Percentiles rank a stretch among this genome's conserved stretches.
Conservation (phyloP, 2,329 filamentous ascomycete species). For the Microdochium nivale region DNA sequence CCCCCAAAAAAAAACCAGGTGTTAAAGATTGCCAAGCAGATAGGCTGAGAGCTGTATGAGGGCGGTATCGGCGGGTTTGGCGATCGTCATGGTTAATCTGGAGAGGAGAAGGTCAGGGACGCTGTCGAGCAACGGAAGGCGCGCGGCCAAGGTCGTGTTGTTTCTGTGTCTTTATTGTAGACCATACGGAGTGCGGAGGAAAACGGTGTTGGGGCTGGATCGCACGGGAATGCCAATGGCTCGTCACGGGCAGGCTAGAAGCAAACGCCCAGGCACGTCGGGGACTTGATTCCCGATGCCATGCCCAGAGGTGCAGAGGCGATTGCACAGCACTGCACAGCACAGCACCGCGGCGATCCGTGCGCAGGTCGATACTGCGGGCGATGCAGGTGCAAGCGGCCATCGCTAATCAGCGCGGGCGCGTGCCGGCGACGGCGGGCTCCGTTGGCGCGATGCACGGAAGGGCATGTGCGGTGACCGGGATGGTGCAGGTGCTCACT, state of each 20-base stretch:
- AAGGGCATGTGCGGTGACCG: neutral
- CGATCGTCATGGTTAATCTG: neutral
- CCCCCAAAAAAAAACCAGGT: neutral
- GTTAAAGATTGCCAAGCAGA: neutral
- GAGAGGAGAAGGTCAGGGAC: neutral
- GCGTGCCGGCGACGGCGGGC: neutral
- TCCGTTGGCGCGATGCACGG: neutral
- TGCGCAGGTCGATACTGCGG: neutral
- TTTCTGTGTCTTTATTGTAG: neutral
- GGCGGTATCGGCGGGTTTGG: neutral
- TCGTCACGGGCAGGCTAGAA: constrained; percentile 1
- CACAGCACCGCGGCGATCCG: too few relatives aligned
- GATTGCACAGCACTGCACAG: too few relatives aligned
- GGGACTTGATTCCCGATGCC: neutral
- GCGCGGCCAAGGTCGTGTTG: neutral
- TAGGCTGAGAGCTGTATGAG: neutral
- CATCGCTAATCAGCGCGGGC: neutral
- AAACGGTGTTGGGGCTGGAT: neutral
- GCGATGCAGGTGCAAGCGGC: neutral
- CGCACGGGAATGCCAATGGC: neutral
- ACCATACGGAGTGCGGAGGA: too few relatives aligned
- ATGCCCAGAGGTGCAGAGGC: too few relatives aligned
- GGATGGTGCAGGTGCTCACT: neutral
- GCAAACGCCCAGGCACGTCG: constrained; percentile 8
- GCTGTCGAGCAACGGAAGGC: neutral